phyloP scores from a whole-genome alignment of 257 asterid species.

The Fraxinus excelsior region DNA sequence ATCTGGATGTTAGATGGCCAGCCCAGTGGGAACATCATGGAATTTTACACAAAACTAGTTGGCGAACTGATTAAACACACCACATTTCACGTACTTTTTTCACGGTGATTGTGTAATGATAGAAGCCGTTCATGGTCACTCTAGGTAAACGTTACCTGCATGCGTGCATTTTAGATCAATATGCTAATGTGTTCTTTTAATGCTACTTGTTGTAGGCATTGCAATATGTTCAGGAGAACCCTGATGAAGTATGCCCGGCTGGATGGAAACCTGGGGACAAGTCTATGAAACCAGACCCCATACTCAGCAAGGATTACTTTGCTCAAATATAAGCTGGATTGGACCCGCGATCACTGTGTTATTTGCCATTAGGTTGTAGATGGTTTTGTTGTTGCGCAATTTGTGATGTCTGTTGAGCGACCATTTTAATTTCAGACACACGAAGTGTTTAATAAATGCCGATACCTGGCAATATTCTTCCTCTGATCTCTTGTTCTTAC shows the following conservation, averaged over 20 bases:
- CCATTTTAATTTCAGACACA: not conserved
- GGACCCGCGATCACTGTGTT: not conserved
- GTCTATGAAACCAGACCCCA: slow-evolving; percentile 95
- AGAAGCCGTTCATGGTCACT: not conserved
- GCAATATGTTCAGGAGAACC: slow-evolving; percentile 94
- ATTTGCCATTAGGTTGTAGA: slow-evolving; percentile 17
- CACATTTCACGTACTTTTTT: not conserved
- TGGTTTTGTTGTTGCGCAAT: not conserved
- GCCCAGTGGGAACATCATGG: not conserved
- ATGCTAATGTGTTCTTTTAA: not conserved
- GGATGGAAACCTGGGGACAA: slow-evolving; percentile 99
- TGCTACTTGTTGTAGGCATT: slow-evolving; percentile 58
- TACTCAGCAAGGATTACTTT: slow-evolving; percentile 94
- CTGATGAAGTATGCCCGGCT: slow-evolving; percentile 99
- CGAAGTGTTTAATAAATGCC: not conserved
- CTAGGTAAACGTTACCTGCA: not conserved
- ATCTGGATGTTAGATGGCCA: not conserved
- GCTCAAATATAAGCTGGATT: slow-evolving; percentile 54
- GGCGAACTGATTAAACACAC: not conserved
- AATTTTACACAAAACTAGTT: not conserved
- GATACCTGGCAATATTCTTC: not conserved
- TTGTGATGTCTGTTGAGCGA: slow-evolving; percentile 1
- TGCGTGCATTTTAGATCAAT: not conserved
- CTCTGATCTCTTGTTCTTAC: not conserved
- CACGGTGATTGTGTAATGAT: not conserved